A percentile compares a stretch with the other conserved stretches of the same genome.
These are phyloP conservation scores for Trapa incisa DNA, from an alignment of 345 rosid species.

Conservation along the genomic window DNA sequence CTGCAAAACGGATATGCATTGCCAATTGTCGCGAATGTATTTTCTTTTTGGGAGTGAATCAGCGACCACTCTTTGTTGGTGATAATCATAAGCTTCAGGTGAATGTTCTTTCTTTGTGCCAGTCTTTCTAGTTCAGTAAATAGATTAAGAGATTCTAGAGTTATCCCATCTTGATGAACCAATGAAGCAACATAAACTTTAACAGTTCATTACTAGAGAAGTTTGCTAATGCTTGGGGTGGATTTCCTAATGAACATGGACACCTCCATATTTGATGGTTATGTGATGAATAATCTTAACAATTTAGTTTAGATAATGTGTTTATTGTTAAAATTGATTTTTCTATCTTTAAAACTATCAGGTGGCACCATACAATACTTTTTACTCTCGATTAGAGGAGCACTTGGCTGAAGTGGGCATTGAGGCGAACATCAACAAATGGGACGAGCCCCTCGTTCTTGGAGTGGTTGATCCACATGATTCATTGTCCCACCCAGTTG, in stretches of 20 bases:
- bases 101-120: conserved; percentile 5
- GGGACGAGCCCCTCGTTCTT: conserved; percentile 80
- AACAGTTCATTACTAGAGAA: neutral
- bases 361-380: conserved; percentile 97
- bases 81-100: conserved; percentile 99
- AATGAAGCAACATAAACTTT: neutral
- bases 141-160: neutral
- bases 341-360: conserved; percentile 15
- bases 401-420: conserved; percentile 84
- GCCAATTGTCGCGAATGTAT: conserved; percentile 95
- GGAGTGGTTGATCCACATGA: conserved; percentile 95
- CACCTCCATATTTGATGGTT: neutral
- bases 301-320: neutral
- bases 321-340: neutral
- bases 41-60: conserved; percentile 97
- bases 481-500: conserved; percentile 93
- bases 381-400: conserved; percentile 75
- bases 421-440: conserved; percentile 63
- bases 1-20: conserved; percentile 80
- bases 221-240: neutral
- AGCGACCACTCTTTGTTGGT: conserved; percentile 92
- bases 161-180: neutral
- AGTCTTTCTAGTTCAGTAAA: no score
- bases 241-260: neutral
- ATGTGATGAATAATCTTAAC: neutral